A percentile compares a stretch with the other conserved stretches of the same genome.
These are phyloP conservation scores for Kalmusia sp. DNA, from an alignment of 2,329 filamentous ascomycete genomes.

Conservation along the genomic window DNA sequence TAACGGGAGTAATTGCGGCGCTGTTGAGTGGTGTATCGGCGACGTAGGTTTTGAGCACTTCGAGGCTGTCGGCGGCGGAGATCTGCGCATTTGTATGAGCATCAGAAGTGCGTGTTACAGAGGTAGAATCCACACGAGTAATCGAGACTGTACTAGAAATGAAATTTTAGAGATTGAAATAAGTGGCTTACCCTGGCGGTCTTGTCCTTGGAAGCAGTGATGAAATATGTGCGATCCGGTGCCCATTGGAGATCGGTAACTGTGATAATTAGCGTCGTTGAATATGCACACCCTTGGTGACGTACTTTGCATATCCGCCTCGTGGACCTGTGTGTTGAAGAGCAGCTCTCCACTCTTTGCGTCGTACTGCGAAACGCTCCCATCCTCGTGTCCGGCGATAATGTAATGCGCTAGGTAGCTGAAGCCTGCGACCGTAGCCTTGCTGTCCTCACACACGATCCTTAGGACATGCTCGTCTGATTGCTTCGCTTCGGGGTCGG, in stretches of 20 bases:
- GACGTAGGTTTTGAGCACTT: slow-evolving; percentile 89
- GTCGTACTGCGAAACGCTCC: slow-evolving; percentile 89
- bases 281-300: not conserved
- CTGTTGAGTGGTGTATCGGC: slow-evolving; percentile 97
- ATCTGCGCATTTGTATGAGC: slow-evolving; percentile 59
- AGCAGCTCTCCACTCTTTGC: slow-evolving; percentile 87
- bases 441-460: slow-evolving; percentile 90
- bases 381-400: slow-evolving; percentile 96
- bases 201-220: slow-evolving; percentile 98
- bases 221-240: slow-evolving; percentile 93
- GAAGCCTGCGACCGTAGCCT: slow-evolving; percentile 97
- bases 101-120: not conserved
- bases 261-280: slow-evolving; percentile 68
- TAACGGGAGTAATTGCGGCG: slow-evolving; percentile 90
- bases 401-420: slow-evolving; percentile 95
- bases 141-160: not conserved
- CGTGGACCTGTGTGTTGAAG: slow-evolving; percentile 81
- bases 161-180: not conserved
- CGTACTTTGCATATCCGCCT: slow-evolving; percentile 80
- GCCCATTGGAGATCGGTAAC: slow-evolving; percentile 97
- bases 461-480: slow-evolving; percentile 80
- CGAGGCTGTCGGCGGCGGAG: slow-evolving; percentile 83
- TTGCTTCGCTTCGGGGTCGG: slow-evolving; percentile 83
- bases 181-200: slow-evolving; percentile 75
- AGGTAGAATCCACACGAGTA: not conserved